Conservation (phyloP, 2,329 filamentous ascomycete genomes). For the Coleophoma cylindrospora region DNA sequence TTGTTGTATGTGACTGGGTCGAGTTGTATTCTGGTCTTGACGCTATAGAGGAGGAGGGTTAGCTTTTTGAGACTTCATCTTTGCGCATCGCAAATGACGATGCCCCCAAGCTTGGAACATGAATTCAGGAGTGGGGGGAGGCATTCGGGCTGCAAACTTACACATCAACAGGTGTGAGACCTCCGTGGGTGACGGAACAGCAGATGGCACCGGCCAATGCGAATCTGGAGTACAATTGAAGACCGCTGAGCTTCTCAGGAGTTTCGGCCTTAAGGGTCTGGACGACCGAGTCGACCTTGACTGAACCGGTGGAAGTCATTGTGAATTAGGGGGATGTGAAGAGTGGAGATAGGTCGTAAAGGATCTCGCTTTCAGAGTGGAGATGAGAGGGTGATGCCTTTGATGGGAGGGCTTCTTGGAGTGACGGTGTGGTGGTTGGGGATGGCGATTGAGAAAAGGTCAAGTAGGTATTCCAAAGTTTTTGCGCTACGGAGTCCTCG, state of each 20-base stretch:
- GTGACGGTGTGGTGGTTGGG: not conserved
- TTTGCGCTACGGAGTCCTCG: not conserved
- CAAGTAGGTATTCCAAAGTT: not conserved
- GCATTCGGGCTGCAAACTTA: constrained; percentile 50
- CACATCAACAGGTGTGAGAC: constrained; percentile 98
- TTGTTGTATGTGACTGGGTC: constrained; percentile 86
- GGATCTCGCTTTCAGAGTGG: not conserved
- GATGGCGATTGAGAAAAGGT: not conserved
- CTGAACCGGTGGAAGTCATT: constrained; percentile 24
- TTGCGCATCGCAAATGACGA: constrained; percentile 6
- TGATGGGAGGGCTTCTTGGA: not conserved
- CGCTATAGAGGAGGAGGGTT: constrained; percentile 45
- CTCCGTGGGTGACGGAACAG: constrained; percentile 97
- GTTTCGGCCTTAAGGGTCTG: constrained; percentile 23
- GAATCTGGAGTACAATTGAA: constrained; percentile 88
- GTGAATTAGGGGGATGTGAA: constrained; percentile 11
- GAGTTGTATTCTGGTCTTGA: constrained; percentile 95
- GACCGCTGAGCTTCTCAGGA: constrained; percentile 47
- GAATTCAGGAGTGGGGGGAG: not conserved
- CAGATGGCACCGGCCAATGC: constrained; percentile 96
- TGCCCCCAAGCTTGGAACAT: not conserved
- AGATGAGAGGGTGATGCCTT: not conserved
- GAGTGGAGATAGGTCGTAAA: constrained; percentile 16
- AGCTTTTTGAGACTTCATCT: constrained; percentile 12
- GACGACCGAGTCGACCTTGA: constrained; percentile 27